A percentile compares a stretch with the other conserved stretches of the same genome.
Conservation (phyloP, 352 stramenopile genomes). For the Globisporangium nagaii region DNA sequence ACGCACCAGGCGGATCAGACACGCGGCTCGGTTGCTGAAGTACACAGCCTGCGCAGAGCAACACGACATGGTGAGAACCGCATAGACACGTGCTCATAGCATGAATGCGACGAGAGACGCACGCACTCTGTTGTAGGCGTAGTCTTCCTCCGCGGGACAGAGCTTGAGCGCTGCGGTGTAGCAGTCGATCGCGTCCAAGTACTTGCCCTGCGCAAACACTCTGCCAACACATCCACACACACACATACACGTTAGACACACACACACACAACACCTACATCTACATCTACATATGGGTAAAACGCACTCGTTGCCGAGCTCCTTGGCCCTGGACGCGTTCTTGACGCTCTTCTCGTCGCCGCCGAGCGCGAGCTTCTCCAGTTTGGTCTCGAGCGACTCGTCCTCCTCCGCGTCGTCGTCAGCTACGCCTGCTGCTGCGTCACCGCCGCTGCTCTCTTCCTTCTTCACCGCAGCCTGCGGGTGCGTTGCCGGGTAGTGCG, state of each 20-base stretch:
- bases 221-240: constrained; percentile 18
- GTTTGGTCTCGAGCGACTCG: constrained; percentile 59
- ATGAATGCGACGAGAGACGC: background rate
- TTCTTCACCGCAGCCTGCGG: constrained; percentile 17
- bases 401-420: constrained; percentile 25
- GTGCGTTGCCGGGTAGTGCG: constrained; percentile 51
- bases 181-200: constrained; percentile 77
- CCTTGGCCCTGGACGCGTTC: constrained; percentile 66
- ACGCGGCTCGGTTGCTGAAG: constrained; percentile 82
- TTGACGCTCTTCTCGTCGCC: constrained; percentile 50
- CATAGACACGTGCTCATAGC: background rate
- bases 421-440: constrained; percentile 8
- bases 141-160: constrained; percentile 66
- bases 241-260: background rate
- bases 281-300: background rate
- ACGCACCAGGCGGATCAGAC: constrained; percentile 54
- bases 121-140: constrained; percentile 70
- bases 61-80: background rate
- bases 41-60: constrained; percentile 56
- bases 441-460: constrained; percentile 8
- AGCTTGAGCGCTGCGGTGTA: constrained; percentile 83
- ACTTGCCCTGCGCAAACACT: constrained; percentile 63
- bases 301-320: constrained; percentile 78
- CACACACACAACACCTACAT: background rate
- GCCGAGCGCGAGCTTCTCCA: constrained; percentile 49